A percentile compares a stretch with the other conserved stretches of the same genome.
Evolutionary conservation across 1,139 yeast species (phyloP).

Genomic region (Protomyces inundatus): DNA sequence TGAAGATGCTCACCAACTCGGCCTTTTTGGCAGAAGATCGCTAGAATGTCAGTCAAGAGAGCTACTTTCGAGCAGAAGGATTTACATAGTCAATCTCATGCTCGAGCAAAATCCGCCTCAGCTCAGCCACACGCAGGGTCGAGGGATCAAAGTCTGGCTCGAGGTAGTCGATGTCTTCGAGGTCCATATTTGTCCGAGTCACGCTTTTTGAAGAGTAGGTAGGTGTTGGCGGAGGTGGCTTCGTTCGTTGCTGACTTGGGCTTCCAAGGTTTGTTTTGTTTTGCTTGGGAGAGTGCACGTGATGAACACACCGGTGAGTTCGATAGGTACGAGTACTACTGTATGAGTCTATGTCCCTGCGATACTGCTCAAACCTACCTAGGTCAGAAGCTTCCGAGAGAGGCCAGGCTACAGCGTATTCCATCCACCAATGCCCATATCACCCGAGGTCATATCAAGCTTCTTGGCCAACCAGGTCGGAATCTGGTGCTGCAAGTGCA

Average conservation of each 20-base stretch:
- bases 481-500: conserved; percentile 77
- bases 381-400: not conserved
- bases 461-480: conserved; percentile 73
- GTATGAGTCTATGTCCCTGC: no score
- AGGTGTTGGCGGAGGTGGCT: not conserved
- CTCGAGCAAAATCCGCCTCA: conserved; percentile 56
- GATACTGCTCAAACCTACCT: no score
- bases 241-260: not conserved
- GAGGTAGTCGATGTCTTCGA: conserved; percentile 16
- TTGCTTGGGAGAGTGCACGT: not conserved
- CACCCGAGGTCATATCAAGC: conserved; percentile 8
- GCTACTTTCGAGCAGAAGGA: not conserved
- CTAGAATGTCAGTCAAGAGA: not conserved
- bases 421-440: conserved; percentile 23
- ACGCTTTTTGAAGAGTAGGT: not conserved
- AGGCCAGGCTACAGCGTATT: conserved; percentile 1
- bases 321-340: no score
- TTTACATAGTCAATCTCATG: conserved; percentile 48
- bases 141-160: conserved; percentile 57
- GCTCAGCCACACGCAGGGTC: conserved; percentile 55
- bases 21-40: conserved; percentile 61
- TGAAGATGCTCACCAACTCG: conserved; percentile 52
- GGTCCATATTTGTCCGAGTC: not conserved
- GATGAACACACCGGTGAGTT: not conserved
- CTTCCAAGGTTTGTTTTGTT: not conserved